A percentile compares a stretch with the other conserved stretches of the same genome.
Conservation (phyloP, 495 filamentous ascomycete genomes). For the Hyaloscypha hepaticicola region DNA sequence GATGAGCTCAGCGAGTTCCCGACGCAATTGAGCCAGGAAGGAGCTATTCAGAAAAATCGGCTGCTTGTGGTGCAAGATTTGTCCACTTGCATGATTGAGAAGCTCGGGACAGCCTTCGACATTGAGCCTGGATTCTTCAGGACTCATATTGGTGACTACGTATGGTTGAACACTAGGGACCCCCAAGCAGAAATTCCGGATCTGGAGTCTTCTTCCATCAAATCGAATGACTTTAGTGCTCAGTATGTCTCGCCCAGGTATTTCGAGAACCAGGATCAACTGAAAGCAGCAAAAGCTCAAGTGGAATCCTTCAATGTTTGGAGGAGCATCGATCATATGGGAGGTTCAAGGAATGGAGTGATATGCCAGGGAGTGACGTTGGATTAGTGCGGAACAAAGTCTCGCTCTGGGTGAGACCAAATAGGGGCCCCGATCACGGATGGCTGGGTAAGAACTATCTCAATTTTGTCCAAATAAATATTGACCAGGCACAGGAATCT, state of each 20-base stretch:
- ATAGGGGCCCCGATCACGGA: slow-evolving; percentile 9
- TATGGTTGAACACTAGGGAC: slow-evolving; percentile 15
- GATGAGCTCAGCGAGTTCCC: slow-evolving; percentile 9
- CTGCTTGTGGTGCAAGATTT: slow-evolving; percentile 15
- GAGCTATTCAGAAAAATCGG: neutral
- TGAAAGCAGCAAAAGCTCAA: slow-evolving; percentile 12
- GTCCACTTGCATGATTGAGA: slow-evolving; percentile 16
- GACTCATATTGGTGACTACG: slow-evolving; percentile 14
- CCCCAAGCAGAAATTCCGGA: slow-evolving; percentile 18
- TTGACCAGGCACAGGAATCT: neutral
- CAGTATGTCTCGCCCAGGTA: slow-evolving; percentile 20
- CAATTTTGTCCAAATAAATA: neutral
- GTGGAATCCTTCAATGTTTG: slow-evolving; percentile 17
- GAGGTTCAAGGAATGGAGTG: slow-evolving; percentile 4
- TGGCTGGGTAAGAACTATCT: slow-evolving; percentile 6
- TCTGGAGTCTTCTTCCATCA: slow-evolving; percentile 7
- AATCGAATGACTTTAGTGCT: slow-evolving; percentile 16
- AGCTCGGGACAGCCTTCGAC: slow-evolving; percentile 14
- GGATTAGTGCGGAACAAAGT: slow-evolving; percentile 18
- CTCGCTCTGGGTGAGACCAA: slow-evolving; percentile 17
- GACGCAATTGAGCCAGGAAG: neutral
- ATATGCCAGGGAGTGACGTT: slow-evolving; percentile 16
- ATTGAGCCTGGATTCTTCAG: slow-evolving; percentile 20
- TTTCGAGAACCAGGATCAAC: slow-evolving; percentile 8
- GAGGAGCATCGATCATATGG: slow-evolving; percentile 16